A percentile compares a stretch with the other conserved stretches of the same genome.
Evolutionary conservation across 192 early-diverging fungal species (phyloP).

Genomic region (Coemansia sp.): DNA sequence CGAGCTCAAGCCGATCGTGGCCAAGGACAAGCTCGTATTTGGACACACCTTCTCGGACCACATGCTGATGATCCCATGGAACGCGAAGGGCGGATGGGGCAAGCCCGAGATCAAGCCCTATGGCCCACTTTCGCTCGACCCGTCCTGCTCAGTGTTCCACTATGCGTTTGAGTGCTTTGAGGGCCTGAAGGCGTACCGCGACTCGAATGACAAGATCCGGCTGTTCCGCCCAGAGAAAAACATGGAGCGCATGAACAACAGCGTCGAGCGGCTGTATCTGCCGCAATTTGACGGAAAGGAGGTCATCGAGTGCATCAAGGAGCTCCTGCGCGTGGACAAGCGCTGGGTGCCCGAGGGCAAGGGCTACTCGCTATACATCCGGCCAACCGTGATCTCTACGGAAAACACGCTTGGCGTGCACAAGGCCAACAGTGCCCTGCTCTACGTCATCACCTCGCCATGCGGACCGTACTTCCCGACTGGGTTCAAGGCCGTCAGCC

Average conservation of each 20-base stretch:
- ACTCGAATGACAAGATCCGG: conserved; percentile 79
- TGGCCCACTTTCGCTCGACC: conserved; percentile 73
- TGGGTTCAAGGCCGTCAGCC: conserved; percentile 83
- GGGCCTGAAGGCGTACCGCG: conserved; percentile 92
- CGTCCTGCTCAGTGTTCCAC: conserved; percentile 90
- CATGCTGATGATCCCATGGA: conserved; percentile 87
- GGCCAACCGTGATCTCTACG: conserved; percentile 91
- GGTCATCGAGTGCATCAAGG: conserved; percentile 79
- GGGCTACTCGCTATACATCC: conserved; percentile 92
- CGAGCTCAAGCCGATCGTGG: conserved; percentile 59
- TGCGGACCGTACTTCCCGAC: conserved; percentile 97
- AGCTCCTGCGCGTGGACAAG: conserved; percentile 76
- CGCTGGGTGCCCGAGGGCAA: conserved; percentile 89
- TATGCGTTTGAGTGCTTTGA: conserved; percentile 95
- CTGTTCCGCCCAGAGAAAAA: conserved; percentile 98
- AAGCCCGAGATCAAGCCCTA: conserved; percentile 80
- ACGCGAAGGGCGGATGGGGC: conserved; percentile 65
- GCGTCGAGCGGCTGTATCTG: conserved; percentile 77
- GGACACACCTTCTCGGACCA: conserved; percentile 90
- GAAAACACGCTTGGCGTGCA: conserved; percentile 85
- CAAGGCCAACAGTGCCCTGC: conserved; percentile 70
- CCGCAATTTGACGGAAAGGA: conserved; percentile 79
- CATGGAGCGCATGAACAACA: conserved; percentile 84
- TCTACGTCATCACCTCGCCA: conserved; percentile 89
- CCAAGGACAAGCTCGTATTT: conserved; percentile 76